Base-by-base conservation (phyloP, 495 filamentous ascomycete genomes). In the Podospora bellae-mahoneyi region DNA sequence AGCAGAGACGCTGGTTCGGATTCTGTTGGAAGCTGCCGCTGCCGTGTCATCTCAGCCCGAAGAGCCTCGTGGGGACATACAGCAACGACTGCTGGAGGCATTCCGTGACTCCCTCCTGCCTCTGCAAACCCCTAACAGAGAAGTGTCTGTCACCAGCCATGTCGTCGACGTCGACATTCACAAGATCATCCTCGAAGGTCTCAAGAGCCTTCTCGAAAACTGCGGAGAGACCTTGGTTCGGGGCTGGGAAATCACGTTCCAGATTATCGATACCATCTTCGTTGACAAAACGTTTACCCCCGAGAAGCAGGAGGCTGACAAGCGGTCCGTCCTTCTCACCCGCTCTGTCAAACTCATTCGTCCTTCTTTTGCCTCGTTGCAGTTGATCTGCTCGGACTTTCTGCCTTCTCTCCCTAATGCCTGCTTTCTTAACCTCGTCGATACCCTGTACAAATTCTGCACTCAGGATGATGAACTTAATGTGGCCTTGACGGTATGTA, bases 311-410 rank as follows among this genome's bases (percentile, higher is more conserved):
- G 70, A 73, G 18, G 26, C 67, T 16, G 58, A 68, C 19, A 71
- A 72, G 68, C 72, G 72, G 6, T 27, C 68, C 5, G 63, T 69
- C 6, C 73, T 83, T 5, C 79, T 72, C n/a, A 86, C 88, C 27
- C 85, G 86, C 34, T 93, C 93, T 5, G 81, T 87, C 66, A 88
- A 87, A 61, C 84, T 99, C 7, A 89, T 96, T 60, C 86, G 91
- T 56, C 88, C 92, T 19, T 91, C 93, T 0, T 98, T 98, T 73
- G 89, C 86, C 64, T 95, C 93, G 30, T 74, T 96, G 18, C 93
- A 98, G 73, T 87, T 99, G 5, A 90, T 98, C 54, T 96, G 93
- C 72, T 97, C 95, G 3, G 95, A 99, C 76, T 99, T 97, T 71
- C 79, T 98, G 7, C 83, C 88, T 59, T 87, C 90, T 57, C 79